Evolutionary conservation across 352 stramenopile species (phyloP).

Genomic region (Globisporangium nodosum): DNA sequence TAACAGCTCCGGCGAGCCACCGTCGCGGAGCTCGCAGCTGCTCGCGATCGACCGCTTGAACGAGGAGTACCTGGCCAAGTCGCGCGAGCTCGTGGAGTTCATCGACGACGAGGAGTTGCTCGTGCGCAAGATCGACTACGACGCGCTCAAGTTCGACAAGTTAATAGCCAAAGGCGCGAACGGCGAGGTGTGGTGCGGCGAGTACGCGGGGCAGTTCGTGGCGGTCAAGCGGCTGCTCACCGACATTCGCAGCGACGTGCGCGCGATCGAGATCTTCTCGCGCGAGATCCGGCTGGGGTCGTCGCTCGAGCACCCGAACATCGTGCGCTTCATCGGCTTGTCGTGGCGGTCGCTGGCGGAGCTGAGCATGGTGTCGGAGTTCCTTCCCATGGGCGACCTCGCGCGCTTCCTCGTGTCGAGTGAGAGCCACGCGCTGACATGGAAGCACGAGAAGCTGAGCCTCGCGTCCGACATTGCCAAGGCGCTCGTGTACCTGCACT

Average conservation of each 20-base stretch:
- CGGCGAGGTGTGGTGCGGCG: conserved; percentile 56
- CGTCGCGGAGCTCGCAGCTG: conserved; percentile 5
- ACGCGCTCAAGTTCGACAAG: conserved; percentile 29
- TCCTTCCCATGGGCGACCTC: conserved; percentile 53
- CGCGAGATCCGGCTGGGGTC: conserved; percentile 48
- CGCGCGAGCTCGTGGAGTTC: conserved; percentile 31
- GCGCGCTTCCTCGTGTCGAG: conserved; percentile 40
- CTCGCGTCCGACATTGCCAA: conserved; percentile 57
- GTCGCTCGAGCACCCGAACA: conserved; percentile 50
- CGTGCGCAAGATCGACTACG: conserved; percentile 39
- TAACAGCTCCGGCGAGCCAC: conserved; percentile 1
- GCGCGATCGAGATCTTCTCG: conserved; percentile 39
- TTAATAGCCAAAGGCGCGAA: conserved; percentile 41
- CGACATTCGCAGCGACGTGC: conserved; percentile 36
- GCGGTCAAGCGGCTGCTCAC: conserved; percentile 59
- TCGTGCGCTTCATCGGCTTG: conserved; percentile 59
- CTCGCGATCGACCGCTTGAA: conserved; percentile 9
- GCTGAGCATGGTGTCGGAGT: conserved; percentile 57
- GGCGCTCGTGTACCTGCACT: conserved; percentile 63
- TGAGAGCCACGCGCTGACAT: conserved; percentile 25
- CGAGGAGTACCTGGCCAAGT: conserved; percentile 10
- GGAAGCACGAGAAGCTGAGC: conserved; percentile 43
- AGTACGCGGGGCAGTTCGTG: conserved; percentile 31
- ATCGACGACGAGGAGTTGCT: conserved; percentile 37
- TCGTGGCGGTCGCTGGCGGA: conserved; percentile 50